phyloP scores from a whole-genome alignment of 129 eudicot species.

The Rutidosis leptorrhynchoides region DNA sequence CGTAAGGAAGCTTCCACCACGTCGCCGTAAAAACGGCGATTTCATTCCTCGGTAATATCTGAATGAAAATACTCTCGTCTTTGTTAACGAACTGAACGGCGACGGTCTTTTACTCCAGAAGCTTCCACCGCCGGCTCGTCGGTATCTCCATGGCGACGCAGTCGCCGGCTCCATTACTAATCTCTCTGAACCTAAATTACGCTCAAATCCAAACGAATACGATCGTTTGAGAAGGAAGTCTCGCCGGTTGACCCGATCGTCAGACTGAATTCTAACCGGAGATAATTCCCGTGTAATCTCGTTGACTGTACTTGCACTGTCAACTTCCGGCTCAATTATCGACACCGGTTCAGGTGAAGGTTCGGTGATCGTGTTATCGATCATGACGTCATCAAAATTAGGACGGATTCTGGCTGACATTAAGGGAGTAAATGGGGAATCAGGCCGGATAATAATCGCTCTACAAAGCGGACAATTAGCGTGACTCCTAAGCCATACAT shows the following conservation, averaged over 20 bases:
- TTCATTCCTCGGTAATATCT: slow-evolving; percentile 73
- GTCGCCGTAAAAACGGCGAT: slow-evolving; percentile 84
- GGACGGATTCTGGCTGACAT: slow-evolving; percentile 94
- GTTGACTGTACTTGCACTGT: slow-evolving; percentile 11
- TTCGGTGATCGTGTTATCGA: slow-evolving; percentile 53
- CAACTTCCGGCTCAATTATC: slow-evolving; percentile 33
- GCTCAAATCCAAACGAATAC: slow-evolving; percentile 86
- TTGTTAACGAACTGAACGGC: slow-evolving; percentile 73
- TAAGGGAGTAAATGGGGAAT: slow-evolving; percentile 72
- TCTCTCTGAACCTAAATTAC: slow-evolving; percentile 79
- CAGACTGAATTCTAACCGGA: slow-evolving; percentile 42
- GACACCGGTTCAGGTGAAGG: slow-evolving; percentile 32
- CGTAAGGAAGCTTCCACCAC: slow-evolving; percentile 50
- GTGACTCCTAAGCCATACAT: slow-evolving; percentile 84
- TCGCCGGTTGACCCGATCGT: slow-evolving; percentile 54
- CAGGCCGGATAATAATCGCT: slow-evolving; percentile 58
- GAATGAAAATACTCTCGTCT: slow-evolving; percentile 73
- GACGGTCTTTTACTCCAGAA: slow-evolving; percentile 84
- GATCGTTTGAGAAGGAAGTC: slow-evolving; percentile 73
- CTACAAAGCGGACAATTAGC: slow-evolving; percentile 96
- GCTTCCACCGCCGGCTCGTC: slow-evolving; percentile 56
- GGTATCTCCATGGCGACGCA: slow-evolving; percentile 73
- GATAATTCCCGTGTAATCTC: slow-evolving; percentile 53
- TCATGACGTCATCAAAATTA: slow-evolving; percentile 65
- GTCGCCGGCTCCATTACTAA: slow-evolving; percentile 63